Evolutionary conservation across 2,329 filamentous ascomycete genomes (phyloP), one percentile per base, ranked within the genome.

Genomic region (Furcasterigmium sp.): DNA sequence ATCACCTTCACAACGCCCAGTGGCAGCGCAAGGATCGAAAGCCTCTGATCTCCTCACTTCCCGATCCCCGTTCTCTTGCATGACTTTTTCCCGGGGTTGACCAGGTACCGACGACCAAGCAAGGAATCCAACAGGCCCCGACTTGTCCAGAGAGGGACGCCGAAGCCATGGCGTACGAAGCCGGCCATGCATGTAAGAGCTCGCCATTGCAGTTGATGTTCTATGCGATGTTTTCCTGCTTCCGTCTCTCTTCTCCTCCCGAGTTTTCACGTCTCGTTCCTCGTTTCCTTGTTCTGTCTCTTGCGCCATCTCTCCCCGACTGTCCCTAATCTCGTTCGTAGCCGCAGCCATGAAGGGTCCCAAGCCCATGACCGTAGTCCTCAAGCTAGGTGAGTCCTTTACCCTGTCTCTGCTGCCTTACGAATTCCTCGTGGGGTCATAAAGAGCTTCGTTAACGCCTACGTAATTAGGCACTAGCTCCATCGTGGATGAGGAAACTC

Each of bases 401-500:
- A 26, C 23, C 11, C 23, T 48, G 13, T 41, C 35, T 29, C 14
- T 40, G 6, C 4, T 6, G 18, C 3, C 14, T 18, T n/a, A 28
- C 19, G 10, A 30, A 13, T 28, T 6, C 21, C 32, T 21, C 26
- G 19, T 32, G 34, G 8, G 25, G 11, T 15, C 37, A 37, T 42
- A 44, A 48, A n/a, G 35, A 17, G 3, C 19, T 8, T 35, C 32
- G n/a, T n/a, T 15, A n/a, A 15, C 21, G 19, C 34, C n/a, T 17
- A 17, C 32, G 3, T 28, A 2, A 11, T 47, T 54, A 98, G 93
- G 93, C 56, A 97, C 93, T 37, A 96, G 90, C 65, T 97, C 93
- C n/a, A 97, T 98, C 54, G 91, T 98, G 51, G 89, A 97, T 67
- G 93, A 98, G 63, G 86, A 84, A 60, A 95, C 88, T 18, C 93